Evolutionary conservation across 768 basidiomycete species (phyloP).

Genomic region (Russula compacta): DNA sequence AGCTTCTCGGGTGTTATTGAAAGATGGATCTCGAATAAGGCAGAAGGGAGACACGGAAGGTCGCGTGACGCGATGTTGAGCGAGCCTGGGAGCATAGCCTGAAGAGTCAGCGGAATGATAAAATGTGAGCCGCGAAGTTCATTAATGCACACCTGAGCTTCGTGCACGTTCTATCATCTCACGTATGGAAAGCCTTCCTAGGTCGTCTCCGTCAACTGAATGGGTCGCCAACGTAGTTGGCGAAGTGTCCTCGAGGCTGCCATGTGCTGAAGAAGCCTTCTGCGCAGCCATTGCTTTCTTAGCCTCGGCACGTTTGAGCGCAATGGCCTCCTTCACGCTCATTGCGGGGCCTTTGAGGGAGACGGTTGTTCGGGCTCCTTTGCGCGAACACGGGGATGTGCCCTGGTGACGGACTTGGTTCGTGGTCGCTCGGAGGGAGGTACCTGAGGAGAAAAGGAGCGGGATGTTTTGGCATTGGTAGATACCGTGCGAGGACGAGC

Average conservation of each 20-base stretch:
- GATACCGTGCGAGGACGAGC: neutral
- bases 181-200: constrained; percentile 58
- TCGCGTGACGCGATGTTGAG: constrained; percentile 70
- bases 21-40: constrained; percentile 72
- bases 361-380: constrained; percentile 13
- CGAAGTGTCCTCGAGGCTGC: constrained; percentile 41
- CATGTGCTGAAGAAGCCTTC: constrained; percentile 21
- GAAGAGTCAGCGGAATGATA: constrained; percentile 36
- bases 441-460: neutral
- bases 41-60: constrained; percentile 64
- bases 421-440: neutral
- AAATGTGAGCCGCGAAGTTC: neutral
- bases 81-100: constrained; percentile 42
- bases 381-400: neutral
- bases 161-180: constrained; percentile 73
- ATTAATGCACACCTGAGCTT: constrained; percentile 51
- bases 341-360: constrained; percentile 29
- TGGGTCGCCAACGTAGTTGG: constrained; percentile 24
- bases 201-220: constrained; percentile 38
- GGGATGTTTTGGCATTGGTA: neutral
- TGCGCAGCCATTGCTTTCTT: constrained; percentile 41
- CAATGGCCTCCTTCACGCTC: constrained; percentile 71
- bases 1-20: constrained; percentile 64
- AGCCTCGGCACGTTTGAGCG: constrained; percentile 67
- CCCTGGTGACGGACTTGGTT: neutral